phyloP scores from a whole-genome alignment of 345 rosid genomes.

The Arabidopsis arenosa region DNA sequence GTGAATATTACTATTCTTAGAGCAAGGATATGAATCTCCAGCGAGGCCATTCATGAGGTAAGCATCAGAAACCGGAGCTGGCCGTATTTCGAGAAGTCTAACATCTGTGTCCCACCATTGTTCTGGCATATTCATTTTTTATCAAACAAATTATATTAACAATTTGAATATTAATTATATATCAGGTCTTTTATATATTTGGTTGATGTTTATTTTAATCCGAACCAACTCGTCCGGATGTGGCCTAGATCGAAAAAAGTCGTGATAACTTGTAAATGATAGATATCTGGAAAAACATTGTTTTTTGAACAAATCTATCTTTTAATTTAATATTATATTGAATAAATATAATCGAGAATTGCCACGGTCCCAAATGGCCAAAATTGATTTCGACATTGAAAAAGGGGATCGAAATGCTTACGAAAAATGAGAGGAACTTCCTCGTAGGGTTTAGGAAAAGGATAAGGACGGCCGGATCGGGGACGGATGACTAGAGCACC shows the following conservation, averaged over 20 bases:
- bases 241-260: no score
- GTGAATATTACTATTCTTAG: slow-evolving; percentile 24
- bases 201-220: no score
- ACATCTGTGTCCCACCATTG: slow-evolving; percentile 40
- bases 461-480: slow-evolving; percentile 30
- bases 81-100: background rate
- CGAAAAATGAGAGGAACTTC: slow-evolving; percentile 42
- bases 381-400: no score
- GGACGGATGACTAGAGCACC: slow-evolving; percentile 56
- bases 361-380: no score
- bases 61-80: slow-evolving; percentile 33
- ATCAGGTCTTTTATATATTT: background rate
- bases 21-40: slow-evolving; percentile 35
- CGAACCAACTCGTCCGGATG: no score
- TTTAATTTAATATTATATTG: no score
- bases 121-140: slow-evolving; percentile 10
- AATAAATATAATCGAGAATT: no score
- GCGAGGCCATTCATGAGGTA: slow-evolving; percentile 36
- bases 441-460: slow-evolving; percentile 37
- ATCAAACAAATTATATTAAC: background rate
- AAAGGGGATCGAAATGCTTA: background rate
- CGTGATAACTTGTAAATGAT: no score
- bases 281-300: no score
- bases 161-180: background rate
- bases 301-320: no score